Conservation (phyloP, 768 basidiomycete species). For the Suillus variegatus region DNA sequence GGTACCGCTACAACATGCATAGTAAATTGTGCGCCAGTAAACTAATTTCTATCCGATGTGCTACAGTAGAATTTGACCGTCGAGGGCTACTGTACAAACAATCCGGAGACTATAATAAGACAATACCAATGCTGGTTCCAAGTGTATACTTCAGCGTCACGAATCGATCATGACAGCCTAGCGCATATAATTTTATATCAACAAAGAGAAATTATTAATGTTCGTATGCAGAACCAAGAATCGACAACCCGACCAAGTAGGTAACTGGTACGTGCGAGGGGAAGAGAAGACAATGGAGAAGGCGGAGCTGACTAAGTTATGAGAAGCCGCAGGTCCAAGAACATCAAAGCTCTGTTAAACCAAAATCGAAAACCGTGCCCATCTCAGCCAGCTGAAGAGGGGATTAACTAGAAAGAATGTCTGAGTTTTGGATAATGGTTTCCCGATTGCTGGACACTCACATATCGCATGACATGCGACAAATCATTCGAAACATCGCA, state of each 20-base stretch:
- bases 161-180: neutral
- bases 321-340: neutral
- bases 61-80: neutral
- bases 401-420: neutral
- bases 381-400: neutral
- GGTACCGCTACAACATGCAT: neutral
- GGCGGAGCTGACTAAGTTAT: neutral
- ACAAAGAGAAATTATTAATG: neutral
- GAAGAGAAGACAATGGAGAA: neutral
- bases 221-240: neutral
- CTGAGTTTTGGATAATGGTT: neutral
- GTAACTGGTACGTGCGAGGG: neutral
- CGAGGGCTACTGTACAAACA: neutral
- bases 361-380: neutral
- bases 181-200: neutral
- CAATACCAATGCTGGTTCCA: neutral
- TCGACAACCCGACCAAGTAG: neutral
- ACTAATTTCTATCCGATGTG: neutral
- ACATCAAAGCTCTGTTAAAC: neutral
- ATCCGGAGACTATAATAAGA: neutral
- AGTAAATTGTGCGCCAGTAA: neutral
- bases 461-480: neutral
- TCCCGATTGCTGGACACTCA: neutral
- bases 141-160: neutral
- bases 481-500: neutral